Conservation (phyloP, 805 yeast species). For the Monosporozyma solicola region DNA sequence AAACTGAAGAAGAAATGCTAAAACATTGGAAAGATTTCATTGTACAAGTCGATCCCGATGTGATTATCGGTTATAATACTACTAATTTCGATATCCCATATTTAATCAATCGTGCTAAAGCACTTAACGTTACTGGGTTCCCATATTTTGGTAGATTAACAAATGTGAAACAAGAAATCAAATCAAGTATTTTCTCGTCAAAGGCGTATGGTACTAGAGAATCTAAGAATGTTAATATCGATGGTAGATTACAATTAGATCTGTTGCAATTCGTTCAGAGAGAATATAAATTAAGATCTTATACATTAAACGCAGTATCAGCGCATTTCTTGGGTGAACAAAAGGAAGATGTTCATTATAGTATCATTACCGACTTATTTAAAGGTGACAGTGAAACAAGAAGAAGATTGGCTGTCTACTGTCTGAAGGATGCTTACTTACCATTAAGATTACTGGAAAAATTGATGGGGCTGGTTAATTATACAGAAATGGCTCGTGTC, state of each 20-base stretch:
- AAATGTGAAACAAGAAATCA: slow-evolving; percentile 62
- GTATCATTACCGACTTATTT: slow-evolving; percentile 89
- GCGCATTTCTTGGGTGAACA: slow-evolving; percentile 92
- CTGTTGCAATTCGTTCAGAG: slow-evolving; percentile 86
- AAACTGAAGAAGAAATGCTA: slow-evolving; percentile 74
- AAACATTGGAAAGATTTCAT: slow-evolving; percentile 81
- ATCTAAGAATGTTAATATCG: slow-evolving; percentile 82
- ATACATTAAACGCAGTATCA: slow-evolving; percentile 90
- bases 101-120: slow-evolving; percentile 74
- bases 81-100: slow-evolving; percentile 95
- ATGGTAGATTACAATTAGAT: slow-evolving; percentile 94
- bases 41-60: slow-evolving; percentile 83
- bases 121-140: slow-evolving; percentile 54
- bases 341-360: slow-evolving; percentile 96
- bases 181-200: slow-evolving; percentile 78
- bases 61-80: slow-evolving; percentile 91
- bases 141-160: slow-evolving; percentile 80
- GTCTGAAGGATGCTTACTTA: slow-evolving; percentile 90
- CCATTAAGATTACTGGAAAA: slow-evolving; percentile 85
- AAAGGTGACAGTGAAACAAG: slow-evolving; percentile 89
- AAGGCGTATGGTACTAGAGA: slow-evolving; percentile 96
- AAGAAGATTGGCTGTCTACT: slow-evolving; percentile 90
- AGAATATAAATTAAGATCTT: slow-evolving; percentile 89
- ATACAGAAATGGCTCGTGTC: slow-evolving; percentile 98
- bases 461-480: slow-evolving; percentile 91